Percentiles rank a stretch among this genome's conserved stretches.
phyloP scores from a whole-genome alignment of 1,139 yeast genomes.

The Protomyces arabidopsidicola region DNA sequence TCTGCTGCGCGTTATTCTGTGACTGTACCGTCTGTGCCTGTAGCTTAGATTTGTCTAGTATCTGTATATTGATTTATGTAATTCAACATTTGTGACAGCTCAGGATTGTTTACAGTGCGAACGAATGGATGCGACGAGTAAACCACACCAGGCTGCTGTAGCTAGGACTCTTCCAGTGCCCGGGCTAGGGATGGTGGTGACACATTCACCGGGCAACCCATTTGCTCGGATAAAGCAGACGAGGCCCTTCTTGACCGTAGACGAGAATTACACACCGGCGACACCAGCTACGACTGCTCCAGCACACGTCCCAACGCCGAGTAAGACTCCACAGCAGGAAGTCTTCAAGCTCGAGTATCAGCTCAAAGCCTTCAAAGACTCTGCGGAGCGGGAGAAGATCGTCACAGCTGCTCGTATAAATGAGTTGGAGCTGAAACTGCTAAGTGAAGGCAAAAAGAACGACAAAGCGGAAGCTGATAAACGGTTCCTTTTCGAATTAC shows the following conservation, averaged over 20 bases:
- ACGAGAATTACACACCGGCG: neutral
- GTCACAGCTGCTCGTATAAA: conserved; percentile 15
- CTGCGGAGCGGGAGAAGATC: conserved; percentile 2
- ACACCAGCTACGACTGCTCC: neutral
- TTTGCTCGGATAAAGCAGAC: conserved; percentile 12
- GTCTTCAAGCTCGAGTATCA: conserved; percentile 5
- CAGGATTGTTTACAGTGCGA: too few relatives aligned
- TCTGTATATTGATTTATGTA: neutral
- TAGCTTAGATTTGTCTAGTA: neutral
- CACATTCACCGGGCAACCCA: conserved; percentile 24
- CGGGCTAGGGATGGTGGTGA: conserved; percentile 6
- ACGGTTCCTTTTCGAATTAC: conserved; percentile 44
- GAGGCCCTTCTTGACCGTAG: neutral
- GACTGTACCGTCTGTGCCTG: neutral
- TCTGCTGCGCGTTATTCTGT: neutral
- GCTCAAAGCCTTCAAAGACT: conserved; percentile 8
- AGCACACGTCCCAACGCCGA: neutral
- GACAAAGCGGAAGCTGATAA: conserved; percentile 43
- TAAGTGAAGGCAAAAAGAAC: conserved; percentile 12
- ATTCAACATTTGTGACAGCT: too few relatives aligned
- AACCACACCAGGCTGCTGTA: too few relatives aligned
- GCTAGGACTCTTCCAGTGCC: neutral
- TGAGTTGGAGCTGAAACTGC: conserved; percentile 12
- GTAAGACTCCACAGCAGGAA: neutral
- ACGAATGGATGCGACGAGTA: too few relatives aligned